phyloP scores from a whole-genome alignment of 305 asterid genomes.

The Fraxinus floribunda region DNA sequence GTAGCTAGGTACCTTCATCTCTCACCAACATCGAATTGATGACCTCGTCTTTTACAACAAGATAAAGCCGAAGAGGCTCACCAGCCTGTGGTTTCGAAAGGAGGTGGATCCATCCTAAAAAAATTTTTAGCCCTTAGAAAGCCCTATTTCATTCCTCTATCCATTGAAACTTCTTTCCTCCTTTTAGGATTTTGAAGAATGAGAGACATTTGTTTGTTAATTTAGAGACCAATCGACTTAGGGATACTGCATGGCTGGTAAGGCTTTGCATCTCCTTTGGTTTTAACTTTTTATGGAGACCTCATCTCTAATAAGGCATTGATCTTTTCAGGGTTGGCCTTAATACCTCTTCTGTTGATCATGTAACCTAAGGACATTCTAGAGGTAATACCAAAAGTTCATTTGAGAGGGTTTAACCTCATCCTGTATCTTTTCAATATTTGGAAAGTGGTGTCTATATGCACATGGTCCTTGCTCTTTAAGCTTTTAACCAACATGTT shows the following conservation, averaged over 20 bases:
- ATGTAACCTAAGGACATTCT: not conserved
- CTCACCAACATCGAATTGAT: not conserved
- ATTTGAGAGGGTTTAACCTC: not conserved
- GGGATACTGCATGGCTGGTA: not conserved
- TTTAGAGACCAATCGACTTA: not conserved
- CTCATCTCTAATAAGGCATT: not conserved
- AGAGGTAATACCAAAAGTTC: not conserved
- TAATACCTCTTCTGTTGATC: not conserved
- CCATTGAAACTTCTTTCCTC: not conserved
- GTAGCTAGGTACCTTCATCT: not conserved
- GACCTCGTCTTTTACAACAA: not conserved
- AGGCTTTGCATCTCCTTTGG: not conserved
- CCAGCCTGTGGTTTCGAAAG: not conserved
- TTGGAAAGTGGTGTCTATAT: not conserved
- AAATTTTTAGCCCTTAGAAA: not conserved
- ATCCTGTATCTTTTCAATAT: not conserved
- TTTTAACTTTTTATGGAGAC: not conserved
- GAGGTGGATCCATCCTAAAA: not conserved
- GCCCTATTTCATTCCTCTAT: not conserved
- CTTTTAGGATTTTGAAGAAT: not conserved
- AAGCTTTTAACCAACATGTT: not conserved
- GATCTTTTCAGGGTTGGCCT: not conserved
- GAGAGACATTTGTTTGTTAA: not conserved
- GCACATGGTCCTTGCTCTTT: not conserved
- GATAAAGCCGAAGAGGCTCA: not conserved